Base-by-base conservation (phyloP, 1,284 basidiomycete genomes). In the Cutaneotrichosporon spelunceum region DNA sequence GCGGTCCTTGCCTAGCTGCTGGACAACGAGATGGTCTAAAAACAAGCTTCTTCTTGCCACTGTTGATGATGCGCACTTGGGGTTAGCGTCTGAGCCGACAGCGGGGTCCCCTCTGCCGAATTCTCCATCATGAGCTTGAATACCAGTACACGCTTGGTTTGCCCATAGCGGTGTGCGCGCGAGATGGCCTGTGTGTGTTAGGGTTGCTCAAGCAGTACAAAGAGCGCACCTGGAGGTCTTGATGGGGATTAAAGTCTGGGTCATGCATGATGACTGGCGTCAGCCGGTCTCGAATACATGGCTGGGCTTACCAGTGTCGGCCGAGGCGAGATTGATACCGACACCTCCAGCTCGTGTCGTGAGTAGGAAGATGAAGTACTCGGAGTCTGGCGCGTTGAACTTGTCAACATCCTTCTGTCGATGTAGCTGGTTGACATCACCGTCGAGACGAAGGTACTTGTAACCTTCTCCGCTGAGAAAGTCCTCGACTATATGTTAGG, bases 321-420 rank as follows among this genome's bases (percentile, higher is more conserved):
- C 78, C 2, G 76, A 71, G 4, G 77, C 76, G 53, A 96, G 83
- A 73, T 96, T 97, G 79, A 97, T 96, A 33, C 94, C 93, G 57
- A 97, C 90, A 64, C 95, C 95, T 45, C 95, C 95, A 44, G 96
- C 96, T 50, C 96, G 86, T 29, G 96, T 99, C 5, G 91, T 91
- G 39, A 99, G 83, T 10, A 99, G 81, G 77, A 91, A 97, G 66
- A 97, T 87, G 77, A 94, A 94, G 61, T 89, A 81, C 55, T 95
- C 91, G 1, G 93, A 95, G 56, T 84, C 85, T 2, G 88, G 87
- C 42, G 85, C 87, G 75, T 98, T 97, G 82, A 91, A 98, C 66
- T 88, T 87, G 70, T 98, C 94, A 86, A 98, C 96, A 49, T 86
- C 88, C 74, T 91, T 94, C 73, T 98, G 95, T 59, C 97, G 87